Base-by-base conservation (phyloP, 495 filamentous ascomycete species). In the Hyaloscypha hepaticicola region DNA sequence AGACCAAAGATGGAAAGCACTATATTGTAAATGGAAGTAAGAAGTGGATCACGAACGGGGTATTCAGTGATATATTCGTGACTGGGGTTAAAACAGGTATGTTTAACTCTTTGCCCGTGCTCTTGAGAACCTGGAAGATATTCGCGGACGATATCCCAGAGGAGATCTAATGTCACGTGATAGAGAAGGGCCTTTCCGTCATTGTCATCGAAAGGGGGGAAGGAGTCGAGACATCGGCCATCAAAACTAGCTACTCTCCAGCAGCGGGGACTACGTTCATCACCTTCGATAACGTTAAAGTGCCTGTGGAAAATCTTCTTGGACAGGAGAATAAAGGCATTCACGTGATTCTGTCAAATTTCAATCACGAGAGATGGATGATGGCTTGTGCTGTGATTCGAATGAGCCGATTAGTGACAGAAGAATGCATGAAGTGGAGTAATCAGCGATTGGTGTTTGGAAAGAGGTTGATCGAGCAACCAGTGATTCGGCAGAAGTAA, bases 1-100 rank as follows among this genome's bases (percentile, higher is more conserved):
- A 93, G 80, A 93, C 89, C 16, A 78, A 88, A 11, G 91, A 94
- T 74, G 91, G 91, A 57, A 90, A 90, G 72, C 82, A 90, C 76
- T 96, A 92, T 73, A 88, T 94, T 65, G 84, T 96, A 66, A 93
- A 92, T 75, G 91, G 91, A 64, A 94, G 90, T 69, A 96, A 94
- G 82, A 94, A 94, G 77, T 96, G 91, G 91, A 94, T 94, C 77
- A 96, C 92, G 45, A 96, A 96, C 80, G 92, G 91, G 31, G 31
- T 53, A 3, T 63, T 59, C 29, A 51, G 19, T 11, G 38, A 94
- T 74, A 94, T 93, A 77, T 96, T 96, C 72, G 89, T 94, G 56
- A 87, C 84, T 21, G 91, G 87, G 34, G 92, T 92, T 72, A 85
- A 85, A 69, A 96, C 92, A 3, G 63, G 63, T 66, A 22, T 34